Evolutionary conservation across 441 rosid genomes (phyloP), one percentile per base, ranked within the genome.

Genomic region (Eruca vesicaria): DNA sequence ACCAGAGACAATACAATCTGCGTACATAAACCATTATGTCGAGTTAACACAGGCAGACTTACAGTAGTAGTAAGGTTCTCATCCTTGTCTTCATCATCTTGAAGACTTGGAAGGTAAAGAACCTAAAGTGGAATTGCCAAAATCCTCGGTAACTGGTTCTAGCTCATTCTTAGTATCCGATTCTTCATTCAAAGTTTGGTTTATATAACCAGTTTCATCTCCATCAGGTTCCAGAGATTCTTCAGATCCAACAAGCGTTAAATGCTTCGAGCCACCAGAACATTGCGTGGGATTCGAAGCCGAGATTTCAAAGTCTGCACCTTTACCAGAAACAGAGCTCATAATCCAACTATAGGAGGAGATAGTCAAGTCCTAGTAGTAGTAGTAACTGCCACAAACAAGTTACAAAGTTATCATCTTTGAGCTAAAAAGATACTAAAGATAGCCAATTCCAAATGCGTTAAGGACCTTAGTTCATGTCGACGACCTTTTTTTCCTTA

Each of bases 191-290:
- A 6, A 68, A 78, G 61, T 63, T 73, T 73, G 74, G 78, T 56
- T 6, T 33, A 35, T 78, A 78, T 77, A 82, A 65, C 82, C 78
- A 6, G 68, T 64, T 70, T 78, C 80, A 61, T 84, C 85, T 43
- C 79, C 81, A 50, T 82, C 86, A 56, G 81, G 81, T 50, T 74
- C 90, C 53, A 63, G 78, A 36, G 60, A 62, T 72, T 76, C 81
- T 50, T 82, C 82, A 74, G 77, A 72, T 53, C 82, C 71, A 16
- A 35, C 6, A 65, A 60, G 60, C 8, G 63, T 65, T 12, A 73
- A 52, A 61, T 43, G 60, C 32, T 81, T 56, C 35, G 28, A 45
- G 21, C 69, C 74, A 11, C 33, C 5, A 33, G 31, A 71, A 21
- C 55, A 80, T 14, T 67, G 67, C 9, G 45, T 76, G 19, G 69